phyloP scores from a whole-genome alignment of 1,139 yeast species.

The Wickerhamiella infanticola region DNA sequence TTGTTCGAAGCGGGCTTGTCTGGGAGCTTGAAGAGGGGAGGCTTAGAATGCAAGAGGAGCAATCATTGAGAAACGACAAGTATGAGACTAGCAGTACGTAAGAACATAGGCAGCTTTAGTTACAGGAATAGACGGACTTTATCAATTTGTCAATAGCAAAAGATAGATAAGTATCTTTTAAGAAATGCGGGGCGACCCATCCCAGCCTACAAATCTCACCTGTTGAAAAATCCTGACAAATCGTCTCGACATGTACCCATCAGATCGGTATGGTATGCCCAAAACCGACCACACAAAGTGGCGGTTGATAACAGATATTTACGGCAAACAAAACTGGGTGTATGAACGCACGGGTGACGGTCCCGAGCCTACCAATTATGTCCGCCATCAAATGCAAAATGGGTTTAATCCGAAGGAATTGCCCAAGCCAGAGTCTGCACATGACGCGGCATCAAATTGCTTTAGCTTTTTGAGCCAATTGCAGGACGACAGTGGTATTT shows the following conservation, averaged over 20 bases:
- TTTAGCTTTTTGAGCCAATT: conserved; percentile 51
- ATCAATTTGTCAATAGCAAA: too few species aligned
- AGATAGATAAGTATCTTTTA: too few species aligned
- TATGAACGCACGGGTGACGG: conserved; percentile 24
- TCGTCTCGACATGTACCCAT: conserved; percentile 15
- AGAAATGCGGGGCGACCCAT: too few species aligned
- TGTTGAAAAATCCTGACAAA: neutral
- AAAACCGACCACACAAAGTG: conserved; percentile 58
- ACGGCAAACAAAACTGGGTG: conserved; percentile 77
- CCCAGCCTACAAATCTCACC: too few species aligned
- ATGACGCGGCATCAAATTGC: conserved; percentile 56
- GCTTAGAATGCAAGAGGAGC: too few species aligned
- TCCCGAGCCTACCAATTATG: conserved; percentile 21
- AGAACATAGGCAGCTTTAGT: too few species aligned
- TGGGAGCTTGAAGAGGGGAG: too few species aligned
- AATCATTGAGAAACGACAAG: too few species aligned
- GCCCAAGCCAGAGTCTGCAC: conserved; percentile 17
- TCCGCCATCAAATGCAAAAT: conserved; percentile 46
- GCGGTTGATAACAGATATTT: conserved; percentile 54
- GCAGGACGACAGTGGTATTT: conserved; percentile 66
- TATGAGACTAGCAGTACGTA: too few species aligned
- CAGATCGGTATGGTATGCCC: conserved; percentile 35
- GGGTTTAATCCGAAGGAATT: conserved; percentile 22
- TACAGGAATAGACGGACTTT: too few species aligned
- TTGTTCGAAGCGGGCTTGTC: too few species aligned